phyloP scores from a whole-genome alignment of 2,329 filamentous ascomycete genomes.

The Venturia aucupariae region DNA sequence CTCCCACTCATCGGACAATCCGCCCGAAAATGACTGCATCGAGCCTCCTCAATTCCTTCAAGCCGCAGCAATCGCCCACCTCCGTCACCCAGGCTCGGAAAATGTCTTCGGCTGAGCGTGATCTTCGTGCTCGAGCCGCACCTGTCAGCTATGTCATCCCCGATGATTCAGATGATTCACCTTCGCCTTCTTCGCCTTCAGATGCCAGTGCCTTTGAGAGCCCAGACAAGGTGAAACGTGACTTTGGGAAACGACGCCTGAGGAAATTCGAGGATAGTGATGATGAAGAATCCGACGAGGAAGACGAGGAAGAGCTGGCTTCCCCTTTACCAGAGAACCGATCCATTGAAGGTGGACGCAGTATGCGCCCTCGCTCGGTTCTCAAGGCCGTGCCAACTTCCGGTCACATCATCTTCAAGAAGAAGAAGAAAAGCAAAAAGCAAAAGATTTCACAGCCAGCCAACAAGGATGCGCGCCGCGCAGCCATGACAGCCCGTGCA shows the following conservation, averaged over 20 bases:
- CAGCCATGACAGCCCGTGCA: conserved; percentile 29
- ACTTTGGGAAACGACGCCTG: neutral
- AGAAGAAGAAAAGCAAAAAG: neutral
- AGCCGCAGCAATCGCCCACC: conserved; percentile 19
- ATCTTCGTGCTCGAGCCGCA: conserved; percentile 9
- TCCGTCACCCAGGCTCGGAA: conserved; percentile 18
- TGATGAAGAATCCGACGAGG: neutral
- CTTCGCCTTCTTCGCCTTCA: conserved; percentile 1
- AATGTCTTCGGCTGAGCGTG: conserved; percentile 9
- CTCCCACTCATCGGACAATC: neutral
- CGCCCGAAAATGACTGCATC: conserved; percentile 13
- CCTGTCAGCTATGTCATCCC: conserved; percentile 12
- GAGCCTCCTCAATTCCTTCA: conserved; percentile 22
- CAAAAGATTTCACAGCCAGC: neutral
- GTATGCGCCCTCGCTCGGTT: conserved; percentile 8
- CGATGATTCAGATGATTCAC: conserved; percentile 15
- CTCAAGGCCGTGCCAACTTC: neutral
- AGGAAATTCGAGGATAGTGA: neutral
- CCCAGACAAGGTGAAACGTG: conserved; percentile 5
- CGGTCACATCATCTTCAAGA: neutral
- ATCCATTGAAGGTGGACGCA: conserved; percentile 1
- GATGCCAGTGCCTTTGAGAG: conserved; percentile 10
- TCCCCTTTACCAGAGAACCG: neutral
- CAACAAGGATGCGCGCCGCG: neutral
- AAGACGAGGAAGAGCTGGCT: neutral